phyloP scores from a whole-genome alignment of 2,329 filamentous ascomycete genomes.

The Colletotrichum paranaense region DNA sequence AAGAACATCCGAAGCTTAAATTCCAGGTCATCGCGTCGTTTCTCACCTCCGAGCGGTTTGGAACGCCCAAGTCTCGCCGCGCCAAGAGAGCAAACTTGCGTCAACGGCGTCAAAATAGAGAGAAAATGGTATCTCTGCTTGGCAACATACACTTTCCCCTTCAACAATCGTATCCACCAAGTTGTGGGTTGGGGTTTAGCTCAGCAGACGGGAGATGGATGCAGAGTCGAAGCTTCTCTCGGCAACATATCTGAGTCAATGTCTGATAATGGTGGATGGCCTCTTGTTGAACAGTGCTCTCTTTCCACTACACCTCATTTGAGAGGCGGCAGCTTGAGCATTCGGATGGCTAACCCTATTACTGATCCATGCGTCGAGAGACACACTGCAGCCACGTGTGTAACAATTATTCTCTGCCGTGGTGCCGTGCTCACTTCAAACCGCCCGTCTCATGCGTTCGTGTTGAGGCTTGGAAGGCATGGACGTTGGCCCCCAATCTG shows the following conservation, averaged over 20 bases:
- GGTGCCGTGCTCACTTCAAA: slow-evolving; percentile 4
- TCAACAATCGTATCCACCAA: neutral
- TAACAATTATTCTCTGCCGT: neutral
- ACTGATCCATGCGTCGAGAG: slow-evolving; percentile 10
- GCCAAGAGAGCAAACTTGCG: neutral
- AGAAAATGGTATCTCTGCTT: too few relatives aligned
- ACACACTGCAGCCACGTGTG: slow-evolving; percentile 20
- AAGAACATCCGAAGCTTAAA: slow-evolving; percentile 4
- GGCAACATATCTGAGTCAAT: slow-evolving; percentile 17
- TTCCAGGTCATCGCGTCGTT: neutral
- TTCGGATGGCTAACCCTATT: neutral
- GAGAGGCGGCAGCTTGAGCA: slow-evolving; percentile 1
- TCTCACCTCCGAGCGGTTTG: neutral
- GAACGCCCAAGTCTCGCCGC: neutral
- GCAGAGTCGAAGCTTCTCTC: slow-evolving; percentile 30
- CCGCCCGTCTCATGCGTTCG: slow-evolving; percentile 17
- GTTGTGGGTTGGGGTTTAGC: slow-evolving; percentile 22
- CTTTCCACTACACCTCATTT: neutral
- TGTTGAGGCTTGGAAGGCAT: slow-evolving; percentile 3
- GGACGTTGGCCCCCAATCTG: slow-evolving; percentile 29
- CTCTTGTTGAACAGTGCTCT: slow-evolving; percentile 19
- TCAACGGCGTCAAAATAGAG: neutral
- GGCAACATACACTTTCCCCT: neutral
- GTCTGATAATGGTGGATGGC: slow-evolving; percentile 8
- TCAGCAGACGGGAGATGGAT: slow-evolving; percentile 7